A percentile compares a stretch with the other conserved stretches of the same genome.
Conservation (phyloP, 1,284 basidiomycete species). For the Leccinum subfulvum region DNA sequence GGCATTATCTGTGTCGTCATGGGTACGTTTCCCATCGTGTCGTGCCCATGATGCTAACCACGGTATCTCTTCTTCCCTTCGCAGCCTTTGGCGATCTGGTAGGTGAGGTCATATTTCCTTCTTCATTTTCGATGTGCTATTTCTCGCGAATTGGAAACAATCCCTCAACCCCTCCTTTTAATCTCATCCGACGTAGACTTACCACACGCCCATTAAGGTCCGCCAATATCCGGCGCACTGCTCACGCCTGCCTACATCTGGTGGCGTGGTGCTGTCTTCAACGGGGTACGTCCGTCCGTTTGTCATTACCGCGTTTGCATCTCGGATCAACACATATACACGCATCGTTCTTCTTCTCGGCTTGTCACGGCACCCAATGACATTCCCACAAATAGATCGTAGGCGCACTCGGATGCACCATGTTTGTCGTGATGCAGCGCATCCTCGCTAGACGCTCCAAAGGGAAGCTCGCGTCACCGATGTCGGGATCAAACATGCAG, state of each 20-base stretch:
- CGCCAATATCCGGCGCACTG: constrained; percentile 32
- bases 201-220: constrained; percentile 18
- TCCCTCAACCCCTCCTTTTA: background rate
- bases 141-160: background rate
- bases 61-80: background rate
- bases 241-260: constrained; percentile 29
- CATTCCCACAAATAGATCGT: constrained; percentile 13
- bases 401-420: constrained; percentile 25
- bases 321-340: background rate
- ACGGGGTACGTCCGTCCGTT: constrained; percentile 23
- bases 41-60: background rate
- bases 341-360: background rate
- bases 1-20: constrained; percentile 29
- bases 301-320: background rate
- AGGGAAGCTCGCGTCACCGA: background rate
- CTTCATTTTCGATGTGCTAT: background rate
- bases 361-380: background rate
- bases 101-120: constrained; percentile 17
- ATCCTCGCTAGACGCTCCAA: constrained; percentile 22
- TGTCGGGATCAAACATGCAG: background rate
- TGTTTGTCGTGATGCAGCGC: constrained; percentile 30
- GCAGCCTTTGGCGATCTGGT: constrained; percentile 30
- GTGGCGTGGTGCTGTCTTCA: constrained; percentile 34
- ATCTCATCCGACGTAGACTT: background rate
- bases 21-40: constrained; percentile 18